Evolutionary conservation across 768 basidiomycete genomes (phyloP).

Genomic region (Russula ochroleuca): DNA sequence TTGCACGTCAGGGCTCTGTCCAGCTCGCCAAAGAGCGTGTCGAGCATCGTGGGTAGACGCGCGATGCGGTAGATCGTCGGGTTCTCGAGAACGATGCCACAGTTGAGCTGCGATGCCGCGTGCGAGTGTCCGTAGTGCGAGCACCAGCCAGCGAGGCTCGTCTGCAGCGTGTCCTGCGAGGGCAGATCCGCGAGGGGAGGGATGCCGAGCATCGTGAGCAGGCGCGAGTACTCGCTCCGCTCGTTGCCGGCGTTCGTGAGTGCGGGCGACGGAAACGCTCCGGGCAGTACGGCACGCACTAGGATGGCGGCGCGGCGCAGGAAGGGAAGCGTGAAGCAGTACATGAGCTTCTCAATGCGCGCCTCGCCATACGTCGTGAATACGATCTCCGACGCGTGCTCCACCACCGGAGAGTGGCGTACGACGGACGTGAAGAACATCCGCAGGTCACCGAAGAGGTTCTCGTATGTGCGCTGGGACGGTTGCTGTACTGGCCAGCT

Average conservation of each 20-base stretch:
- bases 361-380: constrained; percentile 80
- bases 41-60: constrained; percentile 74
- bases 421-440: constrained; percentile 92
- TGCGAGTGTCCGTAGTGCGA: constrained; percentile 83
- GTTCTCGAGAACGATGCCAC: constrained; percentile 76
- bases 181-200: constrained; percentile 76
- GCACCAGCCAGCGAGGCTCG: constrained; percentile 86
- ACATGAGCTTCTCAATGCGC: constrained; percentile 79
- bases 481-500: constrained; percentile 41
- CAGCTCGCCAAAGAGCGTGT: constrained; percentile 73
- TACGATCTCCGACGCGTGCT: constrained; percentile 75
- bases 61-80: constrained; percentile 80
- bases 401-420: constrained; percentile 82
- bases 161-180: constrained; percentile 82
- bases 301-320: constrained; percentile 84
- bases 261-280: constrained; percentile 49
- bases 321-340: constrained; percentile 87
- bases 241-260: constrained; percentile 41
- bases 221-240: constrained; percentile 70
- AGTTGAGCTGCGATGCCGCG: constrained; percentile 71
- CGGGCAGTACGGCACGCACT: constrained; percentile 67
- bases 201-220: constrained; percentile 71
- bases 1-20: constrained; percentile 70
- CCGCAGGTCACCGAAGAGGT: constrained; percentile 77
- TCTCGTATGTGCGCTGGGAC: constrained; percentile 54